Conservation (phyloP, 768 basidiomycete species). For the Boletus coccyginus region DNA sequence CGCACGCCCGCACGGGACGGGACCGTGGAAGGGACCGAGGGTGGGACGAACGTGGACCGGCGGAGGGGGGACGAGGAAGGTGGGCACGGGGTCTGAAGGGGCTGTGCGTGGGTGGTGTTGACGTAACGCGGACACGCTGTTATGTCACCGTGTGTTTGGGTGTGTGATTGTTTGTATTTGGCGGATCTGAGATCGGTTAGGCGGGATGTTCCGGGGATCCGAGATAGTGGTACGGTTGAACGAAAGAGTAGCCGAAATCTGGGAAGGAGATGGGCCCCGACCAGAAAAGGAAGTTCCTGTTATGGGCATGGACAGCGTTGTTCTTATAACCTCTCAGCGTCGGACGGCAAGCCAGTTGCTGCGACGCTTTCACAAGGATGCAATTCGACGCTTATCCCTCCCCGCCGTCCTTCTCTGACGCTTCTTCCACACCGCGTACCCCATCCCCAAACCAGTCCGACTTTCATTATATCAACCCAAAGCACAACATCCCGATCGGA, state of each 20-base stretch:
- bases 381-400: slow-evolving; percentile 62
- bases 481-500: slow-evolving; percentile 38
- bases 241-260: slow-evolving; percentile 39
- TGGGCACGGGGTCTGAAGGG: slow-evolving; percentile 7
- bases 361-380: slow-evolving; percentile 32
- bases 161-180: slow-evolving; percentile 9
- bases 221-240: slow-evolving; percentile 33
- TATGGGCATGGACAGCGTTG: slow-evolving; percentile 26
- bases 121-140: slow-evolving; percentile 34
- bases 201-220: slow-evolving; percentile 34
- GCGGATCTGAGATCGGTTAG: slow-evolving; percentile 29
- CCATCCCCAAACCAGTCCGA: slow-evolving; percentile 58
- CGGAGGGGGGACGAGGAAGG: slow-evolving; percentile 3
- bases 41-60: slow-evolving; percentile 9
- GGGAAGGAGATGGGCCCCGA: slow-evolving; percentile 29
- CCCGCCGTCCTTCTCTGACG: slow-evolving; percentile 55
- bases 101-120: slow-evolving; percentile 32
- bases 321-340: slow-evolving; percentile 32
- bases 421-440: slow-evolving; percentile 66
- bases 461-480: slow-evolving; percentile 36
- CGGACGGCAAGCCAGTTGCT: slow-evolving; percentile 16
- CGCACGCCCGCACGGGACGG: slow-evolving; percentile 6
- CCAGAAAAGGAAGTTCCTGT: slow-evolving; percentile 23
- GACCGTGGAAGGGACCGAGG: slow-evolving; percentile 7
- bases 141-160: slow-evolving; percentile 29